Percentiles rank a stretch among this genome's conserved stretches.
phyloP scores from a whole-genome alignment of 805 yeast species.

The Candida alai region DNA sequence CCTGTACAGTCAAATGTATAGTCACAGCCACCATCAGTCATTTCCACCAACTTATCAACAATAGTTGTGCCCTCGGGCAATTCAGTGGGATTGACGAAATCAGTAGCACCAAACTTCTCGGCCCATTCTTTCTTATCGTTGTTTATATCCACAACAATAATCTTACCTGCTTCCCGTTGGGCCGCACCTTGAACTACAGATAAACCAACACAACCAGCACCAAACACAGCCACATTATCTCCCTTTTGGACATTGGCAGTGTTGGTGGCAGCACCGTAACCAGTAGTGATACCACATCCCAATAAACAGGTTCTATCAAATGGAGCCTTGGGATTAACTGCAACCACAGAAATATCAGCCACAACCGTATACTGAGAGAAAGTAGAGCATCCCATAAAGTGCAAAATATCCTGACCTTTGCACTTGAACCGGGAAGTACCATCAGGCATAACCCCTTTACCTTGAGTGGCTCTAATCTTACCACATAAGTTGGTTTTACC shows the following conservation, averaged over 20 bases:
- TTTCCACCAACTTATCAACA: slow-evolving; percentile 77
- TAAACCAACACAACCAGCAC: slow-evolving; percentile 97
- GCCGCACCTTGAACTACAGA: slow-evolving; percentile 95
- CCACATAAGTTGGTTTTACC: slow-evolving; percentile 98
- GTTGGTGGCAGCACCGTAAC: slow-evolving; percentile 95
- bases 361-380: slow-evolving; percentile 97
- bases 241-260: slow-evolving; percentile 89
- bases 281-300: slow-evolving; percentile 99
- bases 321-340: slow-evolving; percentile 80
- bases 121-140: slow-evolving; percentile 85
- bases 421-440: slow-evolving; percentile 89
- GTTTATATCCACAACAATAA: slow-evolving; percentile 85
- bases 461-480: slow-evolving; percentile 94
- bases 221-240: slow-evolving; percentile 93
- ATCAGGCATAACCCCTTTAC: slow-evolving; percentile 98
- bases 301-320: slow-evolving; percentile 84
- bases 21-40: slow-evolving; percentile 97
- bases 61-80: slow-evolving; percentile 70
- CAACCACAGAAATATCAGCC: slow-evolving; percentile 94
- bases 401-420: slow-evolving; percentile 79
- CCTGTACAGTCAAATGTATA: slow-evolving; percentile 98
- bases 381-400: slow-evolving; percentile 98
- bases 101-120: slow-evolving; percentile 88
- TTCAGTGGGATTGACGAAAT: slow-evolving; percentile 81
- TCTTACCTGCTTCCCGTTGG: slow-evolving; percentile 72